These are phyloP conservation scores for Globisporangium paroecandrum DNA, from an alignment of 352 stramenopile genomes.

Conservation along the genomic window DNA sequence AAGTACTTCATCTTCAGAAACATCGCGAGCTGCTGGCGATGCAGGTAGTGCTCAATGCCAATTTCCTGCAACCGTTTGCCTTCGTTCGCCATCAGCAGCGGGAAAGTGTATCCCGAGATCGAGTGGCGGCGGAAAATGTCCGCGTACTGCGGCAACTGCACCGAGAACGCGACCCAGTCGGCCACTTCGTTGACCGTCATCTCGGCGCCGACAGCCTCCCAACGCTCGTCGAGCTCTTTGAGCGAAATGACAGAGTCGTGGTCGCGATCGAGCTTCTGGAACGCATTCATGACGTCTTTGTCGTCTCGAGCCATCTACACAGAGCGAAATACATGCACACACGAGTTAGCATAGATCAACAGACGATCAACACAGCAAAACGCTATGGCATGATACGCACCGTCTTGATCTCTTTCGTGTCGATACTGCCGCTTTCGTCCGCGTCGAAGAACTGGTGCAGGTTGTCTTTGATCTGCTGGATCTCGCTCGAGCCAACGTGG, in stretches of 20 bases:
- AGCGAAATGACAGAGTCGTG: constrained; percentile 79
- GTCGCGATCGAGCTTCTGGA: constrained; percentile 76
- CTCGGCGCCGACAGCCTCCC: constrained; percentile 74
- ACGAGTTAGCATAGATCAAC: neutral
- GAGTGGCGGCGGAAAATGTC: constrained; percentile 74
- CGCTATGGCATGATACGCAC: constrained; percentile 19
- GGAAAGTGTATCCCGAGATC: constrained; percentile 85
- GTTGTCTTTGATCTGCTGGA: constrained; percentile 80
- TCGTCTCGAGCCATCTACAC: constrained; percentile 47
- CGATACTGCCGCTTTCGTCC: constrained; percentile 73
- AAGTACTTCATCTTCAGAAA: constrained; percentile 85
- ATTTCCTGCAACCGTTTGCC: constrained; percentile 67
- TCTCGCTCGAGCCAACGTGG: constrained; percentile 65
- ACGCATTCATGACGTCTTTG: constrained; percentile 62
- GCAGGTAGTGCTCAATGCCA: constrained; percentile 61
- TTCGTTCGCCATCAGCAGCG: constrained; percentile 82
- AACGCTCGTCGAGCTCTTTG: constrained; percentile 79
- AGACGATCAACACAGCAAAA: neutral
- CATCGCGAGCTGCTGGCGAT: constrained; percentile 77
- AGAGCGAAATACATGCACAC: neutral
- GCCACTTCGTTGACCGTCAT: constrained; percentile 84
- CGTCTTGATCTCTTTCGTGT: constrained; percentile 66
- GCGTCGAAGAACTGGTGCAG: constrained; percentile 76
- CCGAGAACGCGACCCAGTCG: constrained; percentile 77
- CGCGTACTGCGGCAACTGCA: constrained; percentile 81